Base-by-base conservation (phyloP, 2,329 filamentous ascomycete genomes). In the Epichloe typhina region DNA sequence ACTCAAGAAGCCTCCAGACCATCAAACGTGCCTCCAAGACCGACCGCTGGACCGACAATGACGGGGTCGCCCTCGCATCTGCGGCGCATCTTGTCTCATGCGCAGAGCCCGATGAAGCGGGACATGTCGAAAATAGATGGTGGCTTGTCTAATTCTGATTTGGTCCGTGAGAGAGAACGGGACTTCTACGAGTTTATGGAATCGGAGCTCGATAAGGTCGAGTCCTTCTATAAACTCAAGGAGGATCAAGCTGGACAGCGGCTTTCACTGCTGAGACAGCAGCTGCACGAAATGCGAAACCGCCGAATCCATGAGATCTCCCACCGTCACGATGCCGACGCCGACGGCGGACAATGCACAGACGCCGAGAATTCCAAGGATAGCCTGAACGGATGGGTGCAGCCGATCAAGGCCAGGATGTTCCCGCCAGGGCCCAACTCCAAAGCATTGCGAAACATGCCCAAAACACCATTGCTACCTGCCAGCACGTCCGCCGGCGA, bases 221-320 rank as follows among this genome's bases (percentile, higher is more conserved):
- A 98, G 63, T 69, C 73, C 0, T 98, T 98, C 62, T 97, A 97
- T 71, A 82, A 80, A 58, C 71, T 80, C 57, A 96, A 96, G 63
- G 93, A 98, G 63, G 77, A 86, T 31, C 88, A 96, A 62, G 88
- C 91, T 0, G 84, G 81, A 0, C 71, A 83, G 50, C 80, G 90
- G 2, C 70, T 96, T 23, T 70, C 72, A 0, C 65, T 84, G 4
- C 72, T 98, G 45, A 80, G 86, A 41, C 81, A 89, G 48, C 93
- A 98, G 64, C 74, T 98, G 35, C 90, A 95, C 62, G 86, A 94
- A 59, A 95, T 97, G 88, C 79, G 89, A 43, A 88, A 94, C 63
- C 79, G 85, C 13, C 82, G 91, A 21, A 76, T 88, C 31, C 77
- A 84, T 49, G 88, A 96, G 62, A 72, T 88, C 52, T 67, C 75